These are phyloP conservation scores for Graphilbum ipis-grandicollis DNA, from an alignment of 2,329 filamentous ascomycete genomes.

Conservation along the genomic window DNA sequence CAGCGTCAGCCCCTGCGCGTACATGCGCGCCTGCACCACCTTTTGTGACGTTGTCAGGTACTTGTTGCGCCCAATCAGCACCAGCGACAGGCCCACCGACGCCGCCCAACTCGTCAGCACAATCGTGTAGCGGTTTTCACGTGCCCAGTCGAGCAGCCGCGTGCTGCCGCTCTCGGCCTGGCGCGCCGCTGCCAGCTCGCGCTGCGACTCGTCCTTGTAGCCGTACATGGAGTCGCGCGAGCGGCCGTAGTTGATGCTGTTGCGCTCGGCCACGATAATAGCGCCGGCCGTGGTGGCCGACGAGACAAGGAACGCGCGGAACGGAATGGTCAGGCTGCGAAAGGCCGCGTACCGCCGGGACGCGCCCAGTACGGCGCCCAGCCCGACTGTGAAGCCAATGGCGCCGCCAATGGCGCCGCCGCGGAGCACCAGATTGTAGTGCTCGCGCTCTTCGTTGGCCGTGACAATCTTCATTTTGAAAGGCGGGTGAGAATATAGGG, in stretches of 20 bases:
- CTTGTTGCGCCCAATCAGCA: constrained; percentile 59
- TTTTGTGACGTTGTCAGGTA: constrained; percentile 66
- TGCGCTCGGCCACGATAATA: constrained; percentile 76
- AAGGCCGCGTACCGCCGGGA: constrained; percentile 60
- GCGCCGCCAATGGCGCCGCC: constrained; percentile 61
- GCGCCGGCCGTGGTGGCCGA: constrained; percentile 69
- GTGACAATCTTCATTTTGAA: constrained; percentile 85
- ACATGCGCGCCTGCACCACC: constrained; percentile 85
- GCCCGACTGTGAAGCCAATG: constrained; percentile 49
- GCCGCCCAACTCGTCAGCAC: constrained; percentile 70
- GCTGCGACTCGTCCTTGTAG: constrained; percentile 48
- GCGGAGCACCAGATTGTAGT: constrained; percentile 67
- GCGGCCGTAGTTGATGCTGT: constrained; percentile 46
- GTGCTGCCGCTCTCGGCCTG: constrained; percentile 37
- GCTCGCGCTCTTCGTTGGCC: constrained; percentile 76
- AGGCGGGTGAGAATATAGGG: no score
- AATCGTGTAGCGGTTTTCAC: constrained; percentile 71
- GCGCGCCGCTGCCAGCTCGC: constrained; percentile 35
- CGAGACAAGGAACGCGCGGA: constrained; percentile 78
- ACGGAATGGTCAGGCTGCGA: constrained; percentile 67
- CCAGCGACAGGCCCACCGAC: constrained; percentile 58
- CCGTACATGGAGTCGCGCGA: constrained; percentile 47
- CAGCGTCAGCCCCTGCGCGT: constrained; percentile 78
- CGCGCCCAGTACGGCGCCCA: constrained; percentile 49
- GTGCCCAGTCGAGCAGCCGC: constrained; percentile 54